Evolutionary conservation across 2,329 filamentous ascomycete genomes (phyloP), one percentile per base, ranked within the genome.

Genomic region (Trichoderma atroviride): DNA sequence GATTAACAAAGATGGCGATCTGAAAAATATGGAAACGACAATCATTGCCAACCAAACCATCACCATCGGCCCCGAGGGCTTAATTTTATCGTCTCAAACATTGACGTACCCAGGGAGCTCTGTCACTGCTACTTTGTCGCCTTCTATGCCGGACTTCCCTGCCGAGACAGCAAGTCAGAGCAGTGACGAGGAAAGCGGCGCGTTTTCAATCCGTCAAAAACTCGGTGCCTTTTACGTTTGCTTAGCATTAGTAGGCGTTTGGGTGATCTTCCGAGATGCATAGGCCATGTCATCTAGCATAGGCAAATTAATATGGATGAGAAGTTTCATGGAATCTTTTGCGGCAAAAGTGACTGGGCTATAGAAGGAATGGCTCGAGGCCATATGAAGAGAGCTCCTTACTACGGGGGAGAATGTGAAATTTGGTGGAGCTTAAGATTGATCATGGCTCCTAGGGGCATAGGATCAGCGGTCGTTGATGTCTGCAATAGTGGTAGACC

Each of bases 1-100:
- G 1, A 76, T 89, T 60, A 86, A 85, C 0, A 79, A 83, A 0
- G 80, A 79, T 13, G 78, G 79, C 2, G 75, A 75, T n/a, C 75
- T 75, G 13, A 83, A 78, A 4, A 83, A 81, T 6, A 83, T 84
- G 1, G 80, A 88, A 74, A 85, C 81, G 0, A 77, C 89, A 33
- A 86, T 82, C 0, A 76, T 86, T 2, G 81, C 79, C n/a, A 81
- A 81, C 6, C 78, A 86, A 73, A 84, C 80, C 0, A 75, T 87
- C 37, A 85, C 81, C 0, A 81, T 87, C 47, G 84, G 81, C 0
- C 82, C 85, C 1, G 74, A 72, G 7, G 86, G 85, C n/a, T 77
- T 88, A 13, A 77, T 77, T 5, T 78, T 86, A 53, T 80, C 80
- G 22, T 83, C 83, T 0, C 77, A 85, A 70, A 86, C 79, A 4